These are phyloP conservation scores for Raffaelea albimanens DNA, from an alignment of 2,329 filamentous ascomycete species.

Conservation along the genomic window DNA sequence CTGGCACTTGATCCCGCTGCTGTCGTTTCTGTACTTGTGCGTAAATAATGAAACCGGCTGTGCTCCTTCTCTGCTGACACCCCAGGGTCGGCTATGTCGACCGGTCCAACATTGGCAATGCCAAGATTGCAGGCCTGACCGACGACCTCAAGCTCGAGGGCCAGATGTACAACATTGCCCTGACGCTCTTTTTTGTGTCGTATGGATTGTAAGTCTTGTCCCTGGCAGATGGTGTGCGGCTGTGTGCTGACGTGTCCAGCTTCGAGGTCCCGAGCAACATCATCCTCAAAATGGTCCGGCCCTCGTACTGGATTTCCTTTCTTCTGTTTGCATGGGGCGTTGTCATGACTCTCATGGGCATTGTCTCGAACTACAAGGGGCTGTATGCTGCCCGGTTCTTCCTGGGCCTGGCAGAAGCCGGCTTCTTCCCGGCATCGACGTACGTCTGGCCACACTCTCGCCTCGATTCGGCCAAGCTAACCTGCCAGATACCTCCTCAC, in stretches of 20 bases:
- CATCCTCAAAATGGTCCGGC: slow-evolving; percentile 28
- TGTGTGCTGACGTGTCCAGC: no score
- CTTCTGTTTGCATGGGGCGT: slow-evolving; percentile 36
- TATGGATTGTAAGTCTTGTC: slow-evolving; percentile 5
- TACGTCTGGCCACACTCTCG: background rate
- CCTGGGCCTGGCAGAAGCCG: slow-evolving; percentile 35
- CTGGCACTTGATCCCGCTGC: slow-evolving; percentile 7
- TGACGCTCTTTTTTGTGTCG: slow-evolving; percentile 13
- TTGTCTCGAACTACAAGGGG: slow-evolving; percentile 28
- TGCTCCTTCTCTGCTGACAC: slow-evolving; percentile 2
- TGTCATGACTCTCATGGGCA: slow-evolving; percentile 35
- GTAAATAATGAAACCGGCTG: background rate
- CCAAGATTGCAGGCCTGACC: slow-evolving; percentile 9
- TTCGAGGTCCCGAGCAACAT: slow-evolving; percentile 32
- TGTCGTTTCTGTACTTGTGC: slow-evolving; percentile 11
- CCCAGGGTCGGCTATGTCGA: slow-evolving; percentile 9
- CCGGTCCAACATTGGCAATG: slow-evolving; percentile 13
- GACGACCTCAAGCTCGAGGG: slow-evolving; percentile 8
- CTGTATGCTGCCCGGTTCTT: slow-evolving; percentile 33
- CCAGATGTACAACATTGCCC: slow-evolving; percentile 11
- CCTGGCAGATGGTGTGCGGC: background rate
- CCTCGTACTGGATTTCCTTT: slow-evolving; percentile 25
- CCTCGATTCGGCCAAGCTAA: no score
- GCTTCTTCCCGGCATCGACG: slow-evolving; percentile 29
- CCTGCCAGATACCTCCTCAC: slow-evolving; percentile 2